Percentiles rank a stretch among this genome's conserved stretches.
Conservation (phyloP, 306 rosid genomes). For the Urtica urens region DNA sequence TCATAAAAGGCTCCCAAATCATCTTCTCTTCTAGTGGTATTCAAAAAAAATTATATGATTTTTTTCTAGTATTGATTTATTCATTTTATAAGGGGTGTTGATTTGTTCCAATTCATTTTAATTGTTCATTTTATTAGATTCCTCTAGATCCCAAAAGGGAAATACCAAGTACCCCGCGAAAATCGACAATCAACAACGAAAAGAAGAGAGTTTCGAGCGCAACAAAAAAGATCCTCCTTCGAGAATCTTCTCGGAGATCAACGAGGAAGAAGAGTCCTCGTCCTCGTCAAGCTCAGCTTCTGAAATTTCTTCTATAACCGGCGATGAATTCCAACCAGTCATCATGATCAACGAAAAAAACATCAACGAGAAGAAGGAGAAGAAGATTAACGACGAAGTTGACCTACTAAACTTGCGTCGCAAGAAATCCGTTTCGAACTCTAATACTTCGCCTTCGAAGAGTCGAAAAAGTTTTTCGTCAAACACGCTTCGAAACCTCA, state of each 20-base stretch:
- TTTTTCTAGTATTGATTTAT: too few relatives aligned
- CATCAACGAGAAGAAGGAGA: constrained; percentile 9
- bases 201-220: constrained; percentile 11
- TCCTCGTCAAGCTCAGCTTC: constrained; percentile 29
- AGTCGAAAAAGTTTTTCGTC: too few relatives aligned
- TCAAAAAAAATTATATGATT: too few relatives aligned
- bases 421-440: too few relatives aligned
- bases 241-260: constrained; percentile 35
- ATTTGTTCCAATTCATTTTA: too few relatives aligned
- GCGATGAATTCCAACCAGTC: constrained; percentile 32
- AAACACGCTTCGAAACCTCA: constrained; percentile 39
- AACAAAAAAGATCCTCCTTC: constrained; percentile 14
- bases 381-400: too few relatives aligned
- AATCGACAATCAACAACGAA: not conserved
- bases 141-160: constrained; percentile 8
- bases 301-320: constrained; percentile 39
- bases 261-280: constrained; percentile 46
- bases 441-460: too few relatives aligned
- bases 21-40: constrained; percentile 25
- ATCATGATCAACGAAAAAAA: constrained; percentile 1
- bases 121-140: not conserved
- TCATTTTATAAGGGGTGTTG: too few relatives aligned
- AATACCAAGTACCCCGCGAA: not conserved
- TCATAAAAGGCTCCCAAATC: constrained; percentile 78
- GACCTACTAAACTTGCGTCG: too few relatives aligned